Conservation (phyloP, 257 asterid species). For the Lantana camara region DNA sequence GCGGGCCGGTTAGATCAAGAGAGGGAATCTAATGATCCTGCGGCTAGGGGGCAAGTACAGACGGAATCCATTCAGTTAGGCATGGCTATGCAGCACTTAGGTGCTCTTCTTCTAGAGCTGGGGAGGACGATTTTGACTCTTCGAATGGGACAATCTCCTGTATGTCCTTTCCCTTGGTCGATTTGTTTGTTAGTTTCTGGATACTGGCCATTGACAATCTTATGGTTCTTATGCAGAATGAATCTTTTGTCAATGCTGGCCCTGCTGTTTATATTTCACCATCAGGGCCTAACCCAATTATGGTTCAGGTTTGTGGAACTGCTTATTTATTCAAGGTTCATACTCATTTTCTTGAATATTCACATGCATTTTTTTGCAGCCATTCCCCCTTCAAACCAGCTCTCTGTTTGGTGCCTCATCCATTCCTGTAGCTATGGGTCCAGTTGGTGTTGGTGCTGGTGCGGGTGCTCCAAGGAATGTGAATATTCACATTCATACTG, state of each 20-base stretch:
- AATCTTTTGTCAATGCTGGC: slow-evolving; percentile 86
- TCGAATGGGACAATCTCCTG: slow-evolving; percentile 86
- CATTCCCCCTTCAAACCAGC: slow-evolving; percentile 84
- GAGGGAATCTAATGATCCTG: slow-evolving; percentile 63
- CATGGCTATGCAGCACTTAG: slow-evolving; percentile 87
- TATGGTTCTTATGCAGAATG: slow-evolving; percentile 66
- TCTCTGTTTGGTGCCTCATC: slow-evolving; percentile 68
- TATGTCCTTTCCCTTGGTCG: slow-evolving; percentile 41
- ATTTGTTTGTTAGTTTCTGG: slow-evolving; percentile 10
- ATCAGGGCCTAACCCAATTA: slow-evolving; percentile 93
- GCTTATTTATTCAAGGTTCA: not conserved
- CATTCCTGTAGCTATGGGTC: slow-evolving; percentile 51
- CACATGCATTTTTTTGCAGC: slow-evolving; percentile 52
- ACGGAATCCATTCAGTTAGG: slow-evolving; percentile 68
- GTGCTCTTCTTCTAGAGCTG: slow-evolving; percentile 88
- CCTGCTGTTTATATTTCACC: slow-evolving; percentile 96
- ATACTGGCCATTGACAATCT: slow-evolving; percentile 18
- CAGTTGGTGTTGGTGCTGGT: slow-evolving; percentile 61
- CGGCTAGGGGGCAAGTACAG: slow-evolving; percentile 74
- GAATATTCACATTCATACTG: slow-evolving; percentile 85
- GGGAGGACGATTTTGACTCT: slow-evolving; percentile 90
- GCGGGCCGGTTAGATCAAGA: slow-evolving; percentile 78
- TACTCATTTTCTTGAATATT: slow-evolving; percentile 16
- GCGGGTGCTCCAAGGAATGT: slow-evolving; percentile 70
- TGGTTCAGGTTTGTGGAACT: slow-evolving; percentile 79